Base-by-base conservation (phyloP, 73 alveolate genomes). In the Symbiodinium natans region DNA sequence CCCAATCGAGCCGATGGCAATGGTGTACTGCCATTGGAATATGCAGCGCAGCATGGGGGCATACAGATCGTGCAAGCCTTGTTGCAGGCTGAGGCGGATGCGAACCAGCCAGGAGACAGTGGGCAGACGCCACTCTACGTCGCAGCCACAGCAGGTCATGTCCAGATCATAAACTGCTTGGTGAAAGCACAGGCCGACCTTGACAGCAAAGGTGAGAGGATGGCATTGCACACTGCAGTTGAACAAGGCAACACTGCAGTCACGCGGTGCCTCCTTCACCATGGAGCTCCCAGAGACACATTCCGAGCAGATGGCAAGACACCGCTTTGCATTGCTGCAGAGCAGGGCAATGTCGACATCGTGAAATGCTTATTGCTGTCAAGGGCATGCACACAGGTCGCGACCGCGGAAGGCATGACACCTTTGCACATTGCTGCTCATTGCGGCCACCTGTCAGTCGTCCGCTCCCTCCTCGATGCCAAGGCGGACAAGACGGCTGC, bases 11-110 rank as follows among this genome's bases (percentile, higher is more conserved):
- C 95, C 9, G 95, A 89, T 41, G 86, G 75, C 29, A 29, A 39
- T 1, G 95, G 95, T 2, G 86, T 83, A 27, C n/a, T 71, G 41
- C 74, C 86, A 19, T 38, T 89, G 71, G 86, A 89, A n/a, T 71
- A 68, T 13, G 95, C 95, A 63, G 95, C 95, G 23, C 95, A 89
- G 39, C 86, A 89, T 43, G 95, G 95, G 21, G 86, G 86, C 13
- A 83, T 83, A 3, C 95, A 89, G 38, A 21, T 89, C 86, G 95
- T 89, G 73, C 86, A 54, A 38, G 59, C 86, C 10, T 83, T 83
- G 21, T 41, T 89, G 73, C 80, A 63, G 80, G 80, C 80, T 63
- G 95, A 82, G 21, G 82, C 95, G 1, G 95, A 89, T 63, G 95
- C 75, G 48, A 83, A 83, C 7, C 95, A 89, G 15, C 42, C 43